These are phyloP conservation scores for Leccinum incarnatum DNA, from an alignment of 768 basidiomycete species.

Conservation along the genomic window DNA sequence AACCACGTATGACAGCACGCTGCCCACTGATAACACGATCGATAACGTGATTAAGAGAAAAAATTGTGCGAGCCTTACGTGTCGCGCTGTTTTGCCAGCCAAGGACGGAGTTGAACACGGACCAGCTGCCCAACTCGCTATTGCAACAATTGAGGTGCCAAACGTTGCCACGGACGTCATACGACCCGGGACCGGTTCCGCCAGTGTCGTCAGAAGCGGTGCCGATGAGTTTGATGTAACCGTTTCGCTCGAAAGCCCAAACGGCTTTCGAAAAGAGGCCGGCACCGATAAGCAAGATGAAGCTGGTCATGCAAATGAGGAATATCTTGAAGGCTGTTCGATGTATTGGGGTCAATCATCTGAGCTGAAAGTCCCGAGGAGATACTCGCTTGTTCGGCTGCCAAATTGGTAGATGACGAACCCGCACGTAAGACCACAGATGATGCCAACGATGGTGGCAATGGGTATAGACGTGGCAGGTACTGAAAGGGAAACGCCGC, in stretches of 20 bases:
- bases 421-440: slow-evolving; percentile 74
- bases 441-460: slow-evolving; percentile 80
- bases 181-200: slow-evolving; percentile 83
- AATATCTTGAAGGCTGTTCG: slow-evolving; percentile 72
- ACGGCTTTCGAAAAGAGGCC: slow-evolving; percentile 85
- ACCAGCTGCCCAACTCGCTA: slow-evolving; percentile 66
- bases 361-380: too few relatives aligned
- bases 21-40: slow-evolving; percentile 48
- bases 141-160: slow-evolving; percentile 88
- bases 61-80: slow-evolving; percentile 32
- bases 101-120: slow-evolving; percentile 80
- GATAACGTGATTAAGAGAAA: not conserved
- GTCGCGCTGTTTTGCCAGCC: slow-evolving; percentile 89
- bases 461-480: slow-evolving; percentile 85
- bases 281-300: slow-evolving; percentile 90
- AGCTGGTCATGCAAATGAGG: slow-evolving; percentile 87
- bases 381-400: slow-evolving; percentile 58
- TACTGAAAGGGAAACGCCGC: slow-evolving; percentile 86
- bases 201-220: slow-evolving; percentile 63
- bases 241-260: slow-evolving; percentile 67
- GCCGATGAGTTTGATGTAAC: slow-evolving; percentile 69
- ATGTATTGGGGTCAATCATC: not conserved
- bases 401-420: slow-evolving; percentile 79
- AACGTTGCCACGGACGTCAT: slow-evolving; percentile 74
- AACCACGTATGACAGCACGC: slow-evolving; percentile 83